phyloP scores from a whole-genome alignment of 345 rosid genomes.

The Arabidopsis arenosa region DNA sequence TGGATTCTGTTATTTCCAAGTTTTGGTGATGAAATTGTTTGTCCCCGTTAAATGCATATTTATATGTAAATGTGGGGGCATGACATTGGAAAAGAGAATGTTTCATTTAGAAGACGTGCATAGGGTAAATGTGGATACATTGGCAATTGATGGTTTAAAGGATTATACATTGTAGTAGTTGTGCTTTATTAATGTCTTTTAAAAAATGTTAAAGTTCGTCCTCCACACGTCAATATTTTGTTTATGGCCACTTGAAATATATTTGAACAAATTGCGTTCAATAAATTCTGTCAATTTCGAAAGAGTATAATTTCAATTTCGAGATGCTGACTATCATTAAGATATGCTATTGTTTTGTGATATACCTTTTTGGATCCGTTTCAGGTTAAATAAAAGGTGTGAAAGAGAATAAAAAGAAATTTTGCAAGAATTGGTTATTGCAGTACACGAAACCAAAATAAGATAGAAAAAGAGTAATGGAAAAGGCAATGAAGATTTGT shows the following conservation, averaged over 20 bases:
- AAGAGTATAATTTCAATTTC: neutral
- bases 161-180: neutral
- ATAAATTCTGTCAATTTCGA: neutral
- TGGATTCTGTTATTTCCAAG: neutral
- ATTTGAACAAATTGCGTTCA: constrained; percentile 5
- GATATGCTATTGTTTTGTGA: neutral
- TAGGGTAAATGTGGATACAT: neutral
- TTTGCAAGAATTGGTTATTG: neutral
- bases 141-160: neutral
- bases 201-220: neutral
- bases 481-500: neutral
- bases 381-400: neutral
- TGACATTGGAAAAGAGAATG: constrained; percentile 26
- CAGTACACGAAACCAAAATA: neutral
- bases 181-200: neutral
- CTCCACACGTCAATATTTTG: constrained; percentile 31
- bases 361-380: neutral
- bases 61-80: constrained; percentile 11
- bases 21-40: constrained; percentile 24
- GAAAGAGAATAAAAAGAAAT: neutral
- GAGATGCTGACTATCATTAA: neutral
- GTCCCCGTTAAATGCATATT: constrained; percentile 20
- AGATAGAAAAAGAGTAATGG: neutral
- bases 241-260: constrained; percentile 26
- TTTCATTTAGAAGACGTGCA: constrained; percentile 25